These are phyloP conservation scores for Ambrosiella xylebori DNA, from an alignment of 2,329 filamentous ascomycete species.

Conservation along the genomic window DNA sequence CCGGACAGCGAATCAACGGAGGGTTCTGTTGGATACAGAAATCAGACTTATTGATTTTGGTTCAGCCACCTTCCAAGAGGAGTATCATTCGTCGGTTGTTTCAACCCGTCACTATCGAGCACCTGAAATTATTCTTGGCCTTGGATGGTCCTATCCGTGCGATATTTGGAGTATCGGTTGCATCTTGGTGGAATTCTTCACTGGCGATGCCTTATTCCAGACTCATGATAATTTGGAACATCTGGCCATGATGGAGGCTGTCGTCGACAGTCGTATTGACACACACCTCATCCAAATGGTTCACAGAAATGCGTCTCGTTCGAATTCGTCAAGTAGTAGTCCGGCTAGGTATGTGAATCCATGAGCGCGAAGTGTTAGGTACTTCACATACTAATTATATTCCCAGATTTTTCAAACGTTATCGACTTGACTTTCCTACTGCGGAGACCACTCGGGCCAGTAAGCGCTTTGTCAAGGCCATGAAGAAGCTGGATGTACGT, in stretches of 20 bases:
- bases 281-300: slow-evolving; percentile 38
- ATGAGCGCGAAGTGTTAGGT: not conserved
- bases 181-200: slow-evolving; percentile 56
- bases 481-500: slow-evolving; percentile 48
- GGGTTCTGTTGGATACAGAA: slow-evolving; percentile 49
- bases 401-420: slow-evolving; percentile 46
- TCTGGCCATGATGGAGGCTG: slow-evolving; percentile 59
- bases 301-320: slow-evolving; percentile 37
- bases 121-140: slow-evolving; percentile 51
- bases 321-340: slow-evolving; percentile 34
- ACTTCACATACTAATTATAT: slow-evolving; percentile 1
- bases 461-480: slow-evolving; percentile 50
- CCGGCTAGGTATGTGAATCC: slow-evolving; percentile 43
- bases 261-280: slow-evolving; percentile 43
- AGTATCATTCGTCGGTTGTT: slow-evolving; percentile 56
- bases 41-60: slow-evolving; percentile 56
- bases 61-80: slow-evolving; percentile 55
- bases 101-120: slow-evolving; percentile 54
- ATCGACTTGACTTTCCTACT: slow-evolving; percentile 47
- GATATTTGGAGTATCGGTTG: slow-evolving; percentile 62
- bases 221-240: slow-evolving; percentile 58
- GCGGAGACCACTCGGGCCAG: slow-evolving; percentile 47
- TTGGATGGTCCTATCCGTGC: slow-evolving; percentile 55
- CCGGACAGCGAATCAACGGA: slow-evolving; percentile 44
- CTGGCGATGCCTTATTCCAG: slow-evolving; percentile 53